Evolutionary conservation across 495 filamentous ascomycete species (phyloP), one percentile per base, ranked within the genome.

Genomic region (Glarea lozoyensis): DNA sequence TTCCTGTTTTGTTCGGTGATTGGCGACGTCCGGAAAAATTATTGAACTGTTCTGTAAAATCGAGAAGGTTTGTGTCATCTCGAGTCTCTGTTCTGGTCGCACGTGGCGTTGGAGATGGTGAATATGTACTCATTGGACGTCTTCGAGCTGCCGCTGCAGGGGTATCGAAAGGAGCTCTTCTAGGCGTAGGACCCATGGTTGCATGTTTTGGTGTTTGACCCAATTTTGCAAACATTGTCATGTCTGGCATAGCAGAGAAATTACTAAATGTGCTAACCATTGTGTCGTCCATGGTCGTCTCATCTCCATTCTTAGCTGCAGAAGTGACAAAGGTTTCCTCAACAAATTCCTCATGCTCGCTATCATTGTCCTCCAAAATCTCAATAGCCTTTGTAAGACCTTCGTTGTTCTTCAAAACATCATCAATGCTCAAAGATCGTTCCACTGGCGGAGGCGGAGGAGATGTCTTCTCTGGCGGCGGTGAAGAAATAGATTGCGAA

Each of bases 161-260:
- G 24, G 52, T 55, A 22, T 45, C 27, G 27, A 48, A 42, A 15
- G 47, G 49, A 21, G 21, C 45, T 16, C 49, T 38, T 36, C 50
- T 52, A 34, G 53, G 50, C 2, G 45, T 56, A 40, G 49, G 53
- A 5, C 42, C 48, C 12, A 52, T 33, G n/a, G 49, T 45, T 17
- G 66, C 59, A 45, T 59, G 60, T 39, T 67, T 72, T 37, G 70
- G 69, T 29, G 62, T 72, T 29, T 78, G 77, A 42, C 75, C 73
- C 46, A 88, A 60, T 25, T 78, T 75, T 7, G 86, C 82, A 54
- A 94, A 86, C 49, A 79, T 73, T n/a, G 86, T 92, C 77, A 92
- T 79, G 45, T 92, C 86, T 19, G 87, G 86, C 31, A 94, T 75
- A 0, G 85, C 84, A 2, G 88, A 94, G 61, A 94, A 95, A 11